Conservation (phyloP, 768 basidiomycete genomes). For the Mycena chlorophos region DNA sequence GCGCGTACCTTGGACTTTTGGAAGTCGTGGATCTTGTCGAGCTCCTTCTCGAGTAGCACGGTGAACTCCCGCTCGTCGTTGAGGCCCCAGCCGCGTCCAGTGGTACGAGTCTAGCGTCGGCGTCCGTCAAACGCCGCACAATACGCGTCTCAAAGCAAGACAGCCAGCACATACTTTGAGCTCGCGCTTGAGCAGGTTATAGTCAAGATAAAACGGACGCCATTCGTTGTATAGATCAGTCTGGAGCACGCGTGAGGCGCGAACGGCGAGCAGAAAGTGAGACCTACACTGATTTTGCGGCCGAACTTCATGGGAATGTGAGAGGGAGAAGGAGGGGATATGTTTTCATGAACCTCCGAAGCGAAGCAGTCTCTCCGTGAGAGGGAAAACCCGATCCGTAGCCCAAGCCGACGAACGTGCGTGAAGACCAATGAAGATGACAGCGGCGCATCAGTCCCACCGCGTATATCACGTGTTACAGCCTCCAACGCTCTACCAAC, state of each 20-base stretch:
- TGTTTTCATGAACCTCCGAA: not conserved
- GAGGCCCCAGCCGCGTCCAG: constrained; percentile 57
- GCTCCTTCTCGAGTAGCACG: constrained; percentile 73
- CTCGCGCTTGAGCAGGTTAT: constrained; percentile 84
- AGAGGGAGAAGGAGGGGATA: not conserved
- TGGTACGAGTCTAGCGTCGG: constrained; percentile 27
- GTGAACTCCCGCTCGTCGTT: constrained; percentile 84
- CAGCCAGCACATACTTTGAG: constrained; percentile 71
- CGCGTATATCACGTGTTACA: not conserved
- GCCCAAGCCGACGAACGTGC: not conserved
- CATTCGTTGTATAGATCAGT: constrained; percentile 87
- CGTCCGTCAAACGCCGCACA: too few species aligned
- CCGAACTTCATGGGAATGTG: constrained; percentile 18
- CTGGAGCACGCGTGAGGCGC: constrained; percentile 37
- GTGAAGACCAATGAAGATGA: not conserved
- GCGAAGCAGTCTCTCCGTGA: not conserved
- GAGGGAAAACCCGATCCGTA: not conserved
- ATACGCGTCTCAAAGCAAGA: too few species aligned
- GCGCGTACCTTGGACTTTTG: constrained; percentile 76
- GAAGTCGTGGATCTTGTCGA: constrained; percentile 93
- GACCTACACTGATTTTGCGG: constrained; percentile 20
- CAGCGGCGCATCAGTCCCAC: not conserved
- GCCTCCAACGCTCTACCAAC: constrained; percentile 7
- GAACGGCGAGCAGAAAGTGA: not conserved
- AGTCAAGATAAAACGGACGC: constrained; percentile 88